Conservation (phyloP, 306 rosid species). For the Quercus aquifolioides region DNA sequence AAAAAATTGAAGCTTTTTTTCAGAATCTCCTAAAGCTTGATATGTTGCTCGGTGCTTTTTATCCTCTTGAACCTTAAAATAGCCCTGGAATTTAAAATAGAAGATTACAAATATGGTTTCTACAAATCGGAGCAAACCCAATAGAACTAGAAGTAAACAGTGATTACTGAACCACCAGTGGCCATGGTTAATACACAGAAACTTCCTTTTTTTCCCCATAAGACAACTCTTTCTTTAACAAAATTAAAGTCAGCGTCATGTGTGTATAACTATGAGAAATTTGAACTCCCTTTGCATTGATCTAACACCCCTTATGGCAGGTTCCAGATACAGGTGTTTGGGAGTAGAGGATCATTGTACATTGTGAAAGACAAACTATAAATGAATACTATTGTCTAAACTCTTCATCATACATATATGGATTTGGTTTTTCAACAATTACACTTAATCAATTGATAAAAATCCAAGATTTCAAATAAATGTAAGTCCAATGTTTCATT, state of each 20-base stretch:
- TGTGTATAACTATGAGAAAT: neutral
- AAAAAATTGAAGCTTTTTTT: conserved; percentile 70
- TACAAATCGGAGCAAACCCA: neutral
- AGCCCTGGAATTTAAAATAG: conserved; percentile 47
- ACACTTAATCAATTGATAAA: neutral
- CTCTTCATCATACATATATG: neutral
- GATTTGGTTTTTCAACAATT: neutral
- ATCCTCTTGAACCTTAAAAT: conserved; percentile 59
- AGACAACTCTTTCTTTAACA: neutral
- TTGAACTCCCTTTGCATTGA: neutral
- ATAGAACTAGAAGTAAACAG: neutral
- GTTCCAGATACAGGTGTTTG: neutral
- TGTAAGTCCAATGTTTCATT: neutral
- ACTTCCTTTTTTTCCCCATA: neutral
- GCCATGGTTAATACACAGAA: neutral
- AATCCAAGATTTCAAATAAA: neutral
- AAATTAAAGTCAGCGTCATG: neutral
- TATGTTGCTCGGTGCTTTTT: conserved; percentile 85
- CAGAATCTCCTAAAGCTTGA: conserved; percentile 69
- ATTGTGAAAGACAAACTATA: neutral
- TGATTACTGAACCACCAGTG: neutral
- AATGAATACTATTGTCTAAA: neutral
- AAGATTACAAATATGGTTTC: neutral
- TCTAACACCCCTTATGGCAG: neutral
- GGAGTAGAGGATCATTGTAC: neutral